Evolutionary conservation across 2,329 filamentous ascomycete species (phyloP), one percentile per base, ranked within the genome.

Genomic region (Diaporthe caulivora): DNA sequence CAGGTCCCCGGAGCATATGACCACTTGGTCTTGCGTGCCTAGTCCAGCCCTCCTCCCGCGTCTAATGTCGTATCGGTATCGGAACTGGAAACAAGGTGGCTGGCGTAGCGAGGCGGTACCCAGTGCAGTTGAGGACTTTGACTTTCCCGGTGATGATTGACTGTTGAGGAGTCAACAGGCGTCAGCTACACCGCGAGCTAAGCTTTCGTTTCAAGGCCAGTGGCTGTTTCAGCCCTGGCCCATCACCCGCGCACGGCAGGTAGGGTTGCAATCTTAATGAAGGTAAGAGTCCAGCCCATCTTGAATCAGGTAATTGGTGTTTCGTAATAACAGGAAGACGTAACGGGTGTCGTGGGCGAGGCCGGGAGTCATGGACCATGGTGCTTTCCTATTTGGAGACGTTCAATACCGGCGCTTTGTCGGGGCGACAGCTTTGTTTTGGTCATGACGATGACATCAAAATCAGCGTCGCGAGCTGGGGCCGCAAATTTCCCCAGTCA

Each of bases 361-460:
- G 7, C 44, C 34, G 31, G 34, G 47, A 42, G 55, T 53, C 47
- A 62, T 51, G 55, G 51, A 71, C 69, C 55, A 54, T 47, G 69
- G 57, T 53, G 69, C 58, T 53, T 51, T 31, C 37, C 47, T 40
- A 51, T 29, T 47, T 58, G 34, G 55, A 40, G 26, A 58, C 18
- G 68, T 60, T 60, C 44, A 51, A 60, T 58, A 53, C 9, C 44
- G 69, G 42, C 69, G 17, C n/a, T 47, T 58, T 70, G 68, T 49
- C 49, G 54, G 68, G 70, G 58, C 70, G 69, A 65, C 49, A 72
- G 34, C 60, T 47, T 29, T 57, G 55, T 49, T 44, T 62, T 62
- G 69, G 69, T 62, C 69, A 71, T 53, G 58, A 34, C 70, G 24
- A 74, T 74, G 70, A 74, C 72, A 74, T 69, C 62, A 69, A 72